These are phyloP conservation scores for Chamaecyparis obtusa DNA, from an alignment of 75 land plant genomes.

Conservation along the genomic window DNA sequence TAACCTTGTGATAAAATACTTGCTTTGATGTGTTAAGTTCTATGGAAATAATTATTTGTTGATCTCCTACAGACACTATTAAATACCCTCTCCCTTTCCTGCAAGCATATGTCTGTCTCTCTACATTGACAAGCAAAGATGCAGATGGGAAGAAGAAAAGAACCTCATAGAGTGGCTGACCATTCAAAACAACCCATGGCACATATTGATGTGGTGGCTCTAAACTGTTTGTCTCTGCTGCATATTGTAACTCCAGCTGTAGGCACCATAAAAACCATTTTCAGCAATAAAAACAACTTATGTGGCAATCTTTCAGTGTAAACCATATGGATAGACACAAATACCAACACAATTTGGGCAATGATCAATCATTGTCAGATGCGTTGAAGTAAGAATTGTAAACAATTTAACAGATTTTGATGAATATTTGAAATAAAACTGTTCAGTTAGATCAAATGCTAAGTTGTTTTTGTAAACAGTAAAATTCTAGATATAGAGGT, in stretches of 20 bases:
- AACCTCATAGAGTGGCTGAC: constrained; percentile 81
- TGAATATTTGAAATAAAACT: not conserved
- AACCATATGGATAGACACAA: not conserved
- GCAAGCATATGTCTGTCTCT: not conserved
- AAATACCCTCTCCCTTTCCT: not conserved
- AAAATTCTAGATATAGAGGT: not conserved
- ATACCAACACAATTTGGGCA: not conserved
- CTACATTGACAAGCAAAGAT: too few species aligned
- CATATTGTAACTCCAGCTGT: constrained; percentile 79
- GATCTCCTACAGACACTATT: not conserved
- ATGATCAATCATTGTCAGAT: not conserved
- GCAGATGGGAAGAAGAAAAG: constrained; percentile 4
- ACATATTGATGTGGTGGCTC: constrained; percentile 82
- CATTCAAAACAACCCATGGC: constrained; percentile 87
- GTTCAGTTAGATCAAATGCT: not conserved
- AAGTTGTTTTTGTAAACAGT: not conserved
- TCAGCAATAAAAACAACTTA: not conserved
- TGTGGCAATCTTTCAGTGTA: not conserved
- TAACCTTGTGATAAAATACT: not conserved
- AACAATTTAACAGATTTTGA: not conserved
- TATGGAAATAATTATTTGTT: not conserved
- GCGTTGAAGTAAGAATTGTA: not conserved
- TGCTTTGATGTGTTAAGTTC: not conserved
- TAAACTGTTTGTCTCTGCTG: constrained; percentile 59
- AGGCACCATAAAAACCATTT: constrained; percentile 6